Base-by-base conservation (phyloP, 306 rosid species). In the Rosa lucieae region DNA sequence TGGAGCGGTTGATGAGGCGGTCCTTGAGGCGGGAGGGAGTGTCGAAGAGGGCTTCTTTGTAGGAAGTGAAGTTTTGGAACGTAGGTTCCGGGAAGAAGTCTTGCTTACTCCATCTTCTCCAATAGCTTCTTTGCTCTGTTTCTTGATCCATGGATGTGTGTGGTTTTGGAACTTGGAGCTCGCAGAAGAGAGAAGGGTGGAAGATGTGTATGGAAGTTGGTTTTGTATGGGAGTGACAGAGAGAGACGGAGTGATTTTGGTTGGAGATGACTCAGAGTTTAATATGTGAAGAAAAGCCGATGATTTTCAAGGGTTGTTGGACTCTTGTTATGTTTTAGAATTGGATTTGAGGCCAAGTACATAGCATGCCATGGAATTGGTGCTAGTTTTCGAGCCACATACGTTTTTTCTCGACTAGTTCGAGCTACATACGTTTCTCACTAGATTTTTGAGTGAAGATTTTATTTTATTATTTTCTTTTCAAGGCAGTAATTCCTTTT, bases 61-160 rank as follows among this genome's bases (percentile, higher is more conserved):
- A 94, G 3, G 99, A 82, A 18, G 81, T 15, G 5, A 62, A 66
- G 76, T 6, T 79, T 23, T 78, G 75, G 82, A 95, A 92, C 0
- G 98, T 89, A 0, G 88, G 83, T 55, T 90, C 95, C 0, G 98
- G 99, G 77, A 91, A 89, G 67, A 91, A 82, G 72, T 92, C 97
- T 40, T 78, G 81, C 77, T 89, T 92, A 75, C 86, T 89, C 90
- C 92, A 92, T 21, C 97, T 56, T 17, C 59, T 85, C 97, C 97
- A 95, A 85, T 95, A 92, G 84, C 94, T 90, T 62, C 93, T 81
- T 39, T 72, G 40, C 43, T 63, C 43, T 32, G 43, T 29, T 3
- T 51, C 8, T 75, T 59, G 9, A 40, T 70, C 2, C 68, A 63
- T 63, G 68, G 40, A 9, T 21, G 6, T 63, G 17, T 23, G 15